A percentile compares a stretch with the other conserved stretches of the same genome.
Conservation (phyloP, 78 protist genomes). For the Monosiga brevicollis region DNA sequence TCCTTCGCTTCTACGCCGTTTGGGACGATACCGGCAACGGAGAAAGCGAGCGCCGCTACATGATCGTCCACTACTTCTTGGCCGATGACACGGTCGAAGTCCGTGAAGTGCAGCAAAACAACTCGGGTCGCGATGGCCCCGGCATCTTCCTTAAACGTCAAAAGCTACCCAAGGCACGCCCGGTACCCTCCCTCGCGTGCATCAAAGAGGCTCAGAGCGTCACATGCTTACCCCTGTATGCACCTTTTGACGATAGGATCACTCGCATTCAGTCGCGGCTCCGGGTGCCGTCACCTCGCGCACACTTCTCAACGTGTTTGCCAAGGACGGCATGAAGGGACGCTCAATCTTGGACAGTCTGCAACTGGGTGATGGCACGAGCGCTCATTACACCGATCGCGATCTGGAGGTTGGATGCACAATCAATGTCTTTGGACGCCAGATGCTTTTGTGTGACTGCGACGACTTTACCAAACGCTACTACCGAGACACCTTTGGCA, state of each 20-base stretch:
- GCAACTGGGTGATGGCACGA: neutral
- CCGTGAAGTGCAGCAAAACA: conserved; percentile 15
- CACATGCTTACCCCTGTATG: too few relatives aligned
- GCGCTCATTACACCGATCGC: neutral
- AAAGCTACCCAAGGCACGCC: conserved; percentile 4
- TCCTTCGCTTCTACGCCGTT: conserved; percentile 48
- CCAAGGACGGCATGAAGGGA: neutral
- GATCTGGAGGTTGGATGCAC: conserved; percentile 19
- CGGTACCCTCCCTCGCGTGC: neutral
- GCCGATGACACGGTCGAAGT: conserved; percentile 59
- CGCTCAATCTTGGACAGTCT: neutral
- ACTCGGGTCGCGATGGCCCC: conserved; percentile 55
- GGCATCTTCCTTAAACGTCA: conserved; percentile 18
- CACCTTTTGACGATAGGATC: neutral
- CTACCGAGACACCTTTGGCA: conserved; percentile 14
- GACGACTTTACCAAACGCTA: conserved; percentile 28
- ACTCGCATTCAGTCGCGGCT: neutral
- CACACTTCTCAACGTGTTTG: neutral
- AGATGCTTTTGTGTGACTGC: conserved; percentile 11
- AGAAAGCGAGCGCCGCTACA: conserved; percentile 43
- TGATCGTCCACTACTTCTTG: conserved; percentile 54
- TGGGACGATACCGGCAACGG: conserved; percentile 56
- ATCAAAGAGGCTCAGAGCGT: too few relatives aligned
- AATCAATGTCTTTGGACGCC: conserved; percentile 10
- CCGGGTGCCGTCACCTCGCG: neutral